These are phyloP conservation scores for Trifolium pratense DNA, from an alignment of 306 rosid genomes.

Conservation along the genomic window DNA sequence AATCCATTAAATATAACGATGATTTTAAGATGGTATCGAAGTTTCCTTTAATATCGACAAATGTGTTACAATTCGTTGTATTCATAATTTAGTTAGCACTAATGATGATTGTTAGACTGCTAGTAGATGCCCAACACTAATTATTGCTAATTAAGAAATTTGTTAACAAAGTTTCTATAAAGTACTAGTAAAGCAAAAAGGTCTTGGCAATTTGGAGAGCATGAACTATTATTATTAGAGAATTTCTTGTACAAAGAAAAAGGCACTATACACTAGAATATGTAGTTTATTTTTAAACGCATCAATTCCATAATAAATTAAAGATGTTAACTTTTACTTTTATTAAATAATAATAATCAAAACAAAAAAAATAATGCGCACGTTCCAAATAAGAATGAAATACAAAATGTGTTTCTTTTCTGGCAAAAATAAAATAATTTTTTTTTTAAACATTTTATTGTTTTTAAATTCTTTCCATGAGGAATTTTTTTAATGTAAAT, in stretches of 20 bases:
- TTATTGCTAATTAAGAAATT: conserved; percentile 43
- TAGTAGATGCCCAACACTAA: conserved; percentile 13
- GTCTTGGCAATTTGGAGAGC: conserved; percentile 29
- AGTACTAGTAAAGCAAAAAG: conserved; percentile 30
- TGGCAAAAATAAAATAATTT: not conserved
- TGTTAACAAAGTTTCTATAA: conserved; percentile 24
- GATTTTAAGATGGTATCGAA: too few species aligned
- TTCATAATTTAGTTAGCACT: conserved; percentile 22
- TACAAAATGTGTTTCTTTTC: too few species aligned
- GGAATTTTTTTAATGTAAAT: too few species aligned
- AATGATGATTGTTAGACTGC: conserved; percentile 35
- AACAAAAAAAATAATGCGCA: too few species aligned
- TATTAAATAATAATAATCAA: too few species aligned
- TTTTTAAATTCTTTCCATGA: not conserved
- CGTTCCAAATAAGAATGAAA: conserved; percentile 18
- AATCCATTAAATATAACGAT: too few species aligned
- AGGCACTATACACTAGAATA: not conserved
- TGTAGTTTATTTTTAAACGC: not conserved
- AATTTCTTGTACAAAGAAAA: not conserved
- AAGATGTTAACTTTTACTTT: not conserved
- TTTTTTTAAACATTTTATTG: not conserved
- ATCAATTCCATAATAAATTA: not conserved
- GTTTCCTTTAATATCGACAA: too few species aligned
- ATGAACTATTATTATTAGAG: not conserved
- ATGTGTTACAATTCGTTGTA: not conserved